Percentiles rank a stretch among this genome's conserved stretches.
Evolutionary conservation across 2,329 filamentous ascomycete genomes (phyloP).

Genomic region (Huntiella omanensis): DNA sequence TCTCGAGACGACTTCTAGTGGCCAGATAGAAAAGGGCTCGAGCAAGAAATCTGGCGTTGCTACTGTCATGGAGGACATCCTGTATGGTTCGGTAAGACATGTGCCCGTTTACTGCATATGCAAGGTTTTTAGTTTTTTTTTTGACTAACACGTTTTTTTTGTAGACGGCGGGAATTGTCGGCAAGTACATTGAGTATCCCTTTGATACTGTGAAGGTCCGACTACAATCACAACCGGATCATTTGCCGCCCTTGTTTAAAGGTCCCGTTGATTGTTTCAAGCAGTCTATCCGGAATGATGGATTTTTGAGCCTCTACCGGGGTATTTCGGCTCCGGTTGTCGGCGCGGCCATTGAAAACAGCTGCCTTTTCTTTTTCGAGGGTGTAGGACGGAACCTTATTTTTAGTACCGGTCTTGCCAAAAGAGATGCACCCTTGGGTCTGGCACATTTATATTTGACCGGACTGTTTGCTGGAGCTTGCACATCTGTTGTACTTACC

Average conservation of each 20-base stretch:
- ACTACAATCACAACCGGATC: slow-evolving; percentile 83
- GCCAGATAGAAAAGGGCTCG: too few species aligned
- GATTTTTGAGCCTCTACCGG: slow-evolving; percentile 67
- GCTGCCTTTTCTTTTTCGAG: slow-evolving; percentile 84
- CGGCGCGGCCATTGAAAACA: slow-evolving; percentile 81
- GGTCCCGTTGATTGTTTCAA: slow-evolving; percentile 88
- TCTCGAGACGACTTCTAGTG: too few species aligned
- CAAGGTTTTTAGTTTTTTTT: too few species aligned
- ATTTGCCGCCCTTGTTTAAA: slow-evolving; percentile 59
- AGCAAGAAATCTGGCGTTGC: slow-evolving; percentile 22
- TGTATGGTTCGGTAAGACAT: slow-evolving; percentile 61
- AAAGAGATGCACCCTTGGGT: slow-evolving; percentile 42
- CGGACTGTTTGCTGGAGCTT: slow-evolving; percentile 70
- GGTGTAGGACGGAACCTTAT: slow-evolving; percentile 50
- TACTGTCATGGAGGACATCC: slow-evolving; percentile 50
- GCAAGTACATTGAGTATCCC: slow-evolving; percentile 94
- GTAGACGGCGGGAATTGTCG: slow-evolving; percentile 64
- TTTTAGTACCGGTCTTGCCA: slow-evolving; percentile 30
- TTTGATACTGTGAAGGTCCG: slow-evolving; percentile 98
- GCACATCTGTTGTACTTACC: slow-evolving; percentile 80
- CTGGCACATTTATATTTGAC: slow-evolving; percentile 60
- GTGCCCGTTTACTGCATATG: background rate
- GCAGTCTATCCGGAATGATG: slow-evolving; percentile 64
- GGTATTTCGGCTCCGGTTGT: slow-evolving; percentile 82
- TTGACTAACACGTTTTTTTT: background rate